These are phyloP conservation scores for Choricystis sp. DNA, from an alignment of 139 green algal genomes.

Conservation along the genomic window DNA sequence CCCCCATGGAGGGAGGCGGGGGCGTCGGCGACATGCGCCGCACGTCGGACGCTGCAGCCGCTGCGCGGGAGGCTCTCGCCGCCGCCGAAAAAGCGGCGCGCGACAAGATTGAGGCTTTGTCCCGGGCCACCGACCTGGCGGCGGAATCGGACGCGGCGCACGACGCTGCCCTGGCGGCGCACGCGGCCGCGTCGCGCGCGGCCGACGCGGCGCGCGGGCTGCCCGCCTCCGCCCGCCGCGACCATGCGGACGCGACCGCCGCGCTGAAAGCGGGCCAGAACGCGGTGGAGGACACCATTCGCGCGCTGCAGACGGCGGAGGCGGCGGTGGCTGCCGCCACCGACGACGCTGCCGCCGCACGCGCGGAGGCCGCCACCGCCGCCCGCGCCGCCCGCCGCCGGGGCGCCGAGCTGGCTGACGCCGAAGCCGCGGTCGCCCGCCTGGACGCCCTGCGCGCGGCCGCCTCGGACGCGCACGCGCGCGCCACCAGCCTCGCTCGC, in stretches of 20 bases:
- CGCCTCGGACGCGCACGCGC: not conserved
- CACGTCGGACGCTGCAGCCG: too few species aligned
- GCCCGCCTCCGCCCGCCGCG: too few species aligned
- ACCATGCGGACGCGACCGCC: too few species aligned
- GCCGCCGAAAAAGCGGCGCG: too few species aligned
- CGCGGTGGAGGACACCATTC: not conserved
- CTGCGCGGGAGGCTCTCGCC: too few species aligned
- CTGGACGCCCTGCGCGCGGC: not conserved
- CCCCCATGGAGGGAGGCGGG: too few species aligned
- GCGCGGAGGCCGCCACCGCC: not conserved
- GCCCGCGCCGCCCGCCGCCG: too few species aligned
- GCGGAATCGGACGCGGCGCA: too few species aligned
- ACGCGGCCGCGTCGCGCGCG: not conserved
- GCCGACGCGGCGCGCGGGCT: too few species aligned
- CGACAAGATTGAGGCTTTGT: not conserved
- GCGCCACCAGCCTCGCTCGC: not conserved
- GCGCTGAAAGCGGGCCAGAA: not conserved
- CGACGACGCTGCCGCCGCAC: not conserved
- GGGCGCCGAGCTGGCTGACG: not conserved
- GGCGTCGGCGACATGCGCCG: too few species aligned
- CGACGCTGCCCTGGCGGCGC: not conserved
- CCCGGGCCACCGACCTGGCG: too few species aligned
- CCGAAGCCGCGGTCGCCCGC: not conserved
- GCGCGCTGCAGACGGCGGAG: not conserved
- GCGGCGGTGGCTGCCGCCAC: too few species aligned